phyloP scores from a whole-genome alignment of 805 yeast genomes.

The Saccharomycopsis guyanensis region DNA sequence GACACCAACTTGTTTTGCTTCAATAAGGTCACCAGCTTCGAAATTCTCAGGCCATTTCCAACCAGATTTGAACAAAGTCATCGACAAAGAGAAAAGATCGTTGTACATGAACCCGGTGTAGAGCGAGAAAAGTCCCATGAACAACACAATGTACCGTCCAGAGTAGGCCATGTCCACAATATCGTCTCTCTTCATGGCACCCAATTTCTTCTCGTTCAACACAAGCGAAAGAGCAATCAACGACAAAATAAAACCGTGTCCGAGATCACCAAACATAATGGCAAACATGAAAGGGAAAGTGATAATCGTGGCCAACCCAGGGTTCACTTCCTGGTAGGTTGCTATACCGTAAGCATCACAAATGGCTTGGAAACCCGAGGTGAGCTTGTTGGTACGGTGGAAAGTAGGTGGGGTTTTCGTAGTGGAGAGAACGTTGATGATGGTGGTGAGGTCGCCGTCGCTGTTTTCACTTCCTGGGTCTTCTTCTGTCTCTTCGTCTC shows the following conservation, averaged over 20 bases:
- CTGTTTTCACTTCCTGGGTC: not conserved
- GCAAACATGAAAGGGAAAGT: slow-evolving; percentile 82
- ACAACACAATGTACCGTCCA: slow-evolving; percentile 59
- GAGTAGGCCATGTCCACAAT: slow-evolving; percentile 70
- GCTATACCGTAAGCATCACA: slow-evolving; percentile 76
- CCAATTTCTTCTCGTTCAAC: slow-evolving; percentile 44
- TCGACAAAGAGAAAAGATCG: slow-evolving; percentile 62
- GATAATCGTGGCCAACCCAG: slow-evolving; percentile 65
- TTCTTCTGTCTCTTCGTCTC: slow-evolving; percentile 7
- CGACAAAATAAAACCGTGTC: slow-evolving; percentile 62
- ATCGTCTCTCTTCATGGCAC: slow-evolving; percentile 57
- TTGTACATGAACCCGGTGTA: slow-evolving; percentile 70
- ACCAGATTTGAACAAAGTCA: slow-evolving; percentile 61
- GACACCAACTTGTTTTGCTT: slow-evolving; percentile 42
- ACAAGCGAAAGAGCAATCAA: slow-evolving; percentile 50
- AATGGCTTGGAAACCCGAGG: slow-evolving; percentile 60
- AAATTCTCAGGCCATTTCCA: slow-evolving; percentile 58
- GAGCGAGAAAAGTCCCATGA: slow-evolving; percentile 69
- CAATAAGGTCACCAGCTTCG: slow-evolving; percentile 41
- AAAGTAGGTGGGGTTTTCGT: slow-evolving; percentile 65
- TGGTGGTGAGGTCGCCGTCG: slow-evolving; percentile 27
- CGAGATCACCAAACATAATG: slow-evolving; percentile 77
- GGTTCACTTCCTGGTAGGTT: slow-evolving; percentile 66
- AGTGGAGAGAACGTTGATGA: slow-evolving; percentile 55
- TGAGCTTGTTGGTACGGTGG: slow-evolving; percentile 63